Percentiles rank a stretch among this genome's conserved stretches.
phyloP scores from a whole-genome alignment of 2,329 filamentous ascomycete genomes.

The Pseudogymnoascus sp. region DNA sequence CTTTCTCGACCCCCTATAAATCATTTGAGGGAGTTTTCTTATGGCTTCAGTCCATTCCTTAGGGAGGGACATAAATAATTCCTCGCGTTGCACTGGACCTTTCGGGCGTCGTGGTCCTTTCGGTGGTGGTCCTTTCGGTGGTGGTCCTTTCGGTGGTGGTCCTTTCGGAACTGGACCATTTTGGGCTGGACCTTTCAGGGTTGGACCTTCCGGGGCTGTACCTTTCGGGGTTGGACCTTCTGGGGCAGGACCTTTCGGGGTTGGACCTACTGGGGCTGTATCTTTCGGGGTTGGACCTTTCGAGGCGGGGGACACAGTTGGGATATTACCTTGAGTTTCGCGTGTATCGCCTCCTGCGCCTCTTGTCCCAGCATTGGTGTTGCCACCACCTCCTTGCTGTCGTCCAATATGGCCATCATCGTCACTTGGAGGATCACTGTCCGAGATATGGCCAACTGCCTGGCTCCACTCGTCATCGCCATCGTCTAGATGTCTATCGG shows the following conservation, averaged over 20 bases:
- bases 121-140: too few species aligned
- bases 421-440: conserved; percentile 3
- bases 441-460: neutral
- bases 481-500: neutral
- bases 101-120: too few species aligned
- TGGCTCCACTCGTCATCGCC: neutral
- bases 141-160: too few species aligned
- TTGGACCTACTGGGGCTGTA: neutral
- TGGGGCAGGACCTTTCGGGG: neutral
- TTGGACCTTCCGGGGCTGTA: too few species aligned
- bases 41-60: neutral
- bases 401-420: neutral
- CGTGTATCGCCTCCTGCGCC: neutral
- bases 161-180: too few species aligned
- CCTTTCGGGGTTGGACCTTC: too few species aligned
- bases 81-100: too few species aligned
- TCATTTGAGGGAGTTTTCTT: neutral
- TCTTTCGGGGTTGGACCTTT: neutral
- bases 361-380: neutral
- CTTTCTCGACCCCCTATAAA: neutral
- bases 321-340: neutral
- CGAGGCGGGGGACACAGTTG: neutral
- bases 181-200: too few species aligned
- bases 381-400: neutral
- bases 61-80: neutral